phyloP scores from a whole-genome alignment of 2,329 filamentous ascomycete genomes.

The Helminthosporium solani region DNA sequence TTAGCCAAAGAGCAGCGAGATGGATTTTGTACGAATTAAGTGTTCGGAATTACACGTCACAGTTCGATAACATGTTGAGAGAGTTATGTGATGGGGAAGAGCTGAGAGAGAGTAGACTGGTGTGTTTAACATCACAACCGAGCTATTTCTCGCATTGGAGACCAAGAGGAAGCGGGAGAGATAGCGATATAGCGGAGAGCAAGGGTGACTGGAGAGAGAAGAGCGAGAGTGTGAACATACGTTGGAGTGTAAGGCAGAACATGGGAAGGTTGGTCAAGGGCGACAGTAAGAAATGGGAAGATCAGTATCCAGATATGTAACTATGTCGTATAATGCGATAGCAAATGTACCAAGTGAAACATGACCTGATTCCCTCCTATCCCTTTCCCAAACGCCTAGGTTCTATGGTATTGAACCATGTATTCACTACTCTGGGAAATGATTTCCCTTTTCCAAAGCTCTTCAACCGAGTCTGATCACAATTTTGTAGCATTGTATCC shows the following conservation, averaged over 20 bases:
- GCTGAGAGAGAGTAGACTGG: neutral
- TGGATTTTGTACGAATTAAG: conserved; percentile 10
- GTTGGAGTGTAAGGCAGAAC: conserved; percentile 10
- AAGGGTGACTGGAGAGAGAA: neutral
- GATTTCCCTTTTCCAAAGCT: neutral
- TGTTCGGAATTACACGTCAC: conserved; percentile 8
- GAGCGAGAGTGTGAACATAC: conserved; percentile 1
- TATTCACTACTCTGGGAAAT: no score
- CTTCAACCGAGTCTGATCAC: neutral
- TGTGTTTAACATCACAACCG: conserved; percentile 7
- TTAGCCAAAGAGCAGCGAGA: conserved; percentile 14
- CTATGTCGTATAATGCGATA: neutral
- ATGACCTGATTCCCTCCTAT: no score
- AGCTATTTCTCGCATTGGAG: conserved; percentile 5
- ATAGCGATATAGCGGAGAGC: neutral
- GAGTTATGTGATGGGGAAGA: conserved; percentile 30
- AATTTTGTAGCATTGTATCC: no score
- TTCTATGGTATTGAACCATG: no score
- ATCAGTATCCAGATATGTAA: conserved; percentile 4
- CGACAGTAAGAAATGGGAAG: conserved; percentile 1
- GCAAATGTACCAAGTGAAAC: neutral
- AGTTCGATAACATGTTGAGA: conserved; percentile 39
- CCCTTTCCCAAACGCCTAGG: no score
- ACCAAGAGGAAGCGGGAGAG: neutral
- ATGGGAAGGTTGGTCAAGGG: conserved; percentile 1